Evolutionary conservation across 352 stramenopile genomes (phyloP), one percentile per base, ranked within the genome.

Genomic region (Phytophthora meadii): DNA sequence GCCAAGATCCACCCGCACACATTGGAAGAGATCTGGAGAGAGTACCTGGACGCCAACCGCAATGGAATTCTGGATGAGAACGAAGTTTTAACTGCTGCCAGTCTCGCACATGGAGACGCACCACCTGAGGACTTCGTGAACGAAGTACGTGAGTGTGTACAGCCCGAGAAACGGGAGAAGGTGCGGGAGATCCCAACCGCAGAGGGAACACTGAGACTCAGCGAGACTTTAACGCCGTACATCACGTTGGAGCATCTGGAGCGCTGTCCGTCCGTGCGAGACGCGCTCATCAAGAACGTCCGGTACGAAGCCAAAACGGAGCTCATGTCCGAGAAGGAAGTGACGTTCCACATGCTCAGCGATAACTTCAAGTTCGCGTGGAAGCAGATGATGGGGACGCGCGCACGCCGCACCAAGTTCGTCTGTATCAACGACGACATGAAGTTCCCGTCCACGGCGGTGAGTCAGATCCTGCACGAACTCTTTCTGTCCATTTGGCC

Each of bases 351-450:
- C 74, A 98, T 98, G 95, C 74, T 98, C 22, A 92, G 82, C 44
- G 94, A 98, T 59, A 90, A 98, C 70, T 95, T 88, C 62, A 81
- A 84, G 14, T 88, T 89, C 44, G 96, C 94, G 37, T 93, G 88
- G 81, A 88, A 89, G 54, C 89, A 98, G 77, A 92, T 98, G 72
- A 87, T 98, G 61, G 91, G 87, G 57, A 96, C 97, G 48, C 88
- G 95, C 37, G 88, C 87, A 46, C 78, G 90, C 9, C 88, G 93
- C 24, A 93, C 90, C 48, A 98, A 98, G 81, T 98, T 98, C 61
- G 91, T 98, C 22, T 98, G 95, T 70, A 94, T 98, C 65, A 98
- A 98, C 70, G 95, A 98, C 81, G 90, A 98, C 76, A 98, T 98
- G 87, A 85, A 97, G 61, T 79, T 84, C 47, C 89, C 93, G 54